A percentile compares a stretch with the other conserved stretches of the same genome.
These are phyloP conservation scores for Leishmania tarentolae DNA, from an alignment of 208 protist species.

Conservation along the genomic window DNA sequence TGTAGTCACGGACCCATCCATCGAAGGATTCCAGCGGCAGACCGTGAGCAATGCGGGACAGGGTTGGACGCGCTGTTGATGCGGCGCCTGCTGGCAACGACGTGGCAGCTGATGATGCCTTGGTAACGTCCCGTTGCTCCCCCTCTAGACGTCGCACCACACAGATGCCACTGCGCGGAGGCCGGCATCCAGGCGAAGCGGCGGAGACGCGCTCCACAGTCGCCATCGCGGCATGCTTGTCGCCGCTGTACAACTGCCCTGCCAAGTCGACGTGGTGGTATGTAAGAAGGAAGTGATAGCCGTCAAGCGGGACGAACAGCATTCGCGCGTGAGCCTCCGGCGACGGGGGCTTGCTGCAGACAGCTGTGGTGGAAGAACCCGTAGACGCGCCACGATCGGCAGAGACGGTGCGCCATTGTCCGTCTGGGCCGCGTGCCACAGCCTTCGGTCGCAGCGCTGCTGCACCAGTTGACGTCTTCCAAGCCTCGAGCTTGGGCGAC, in stretches of 20 bases:
- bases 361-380: not conserved
- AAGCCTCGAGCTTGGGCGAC: not conserved
- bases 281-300: conserved; percentile 30
- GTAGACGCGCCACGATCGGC: not conserved
- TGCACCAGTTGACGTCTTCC: not conserved
- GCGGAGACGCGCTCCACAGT: conserved; percentile 17
- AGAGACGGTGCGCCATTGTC: conserved; percentile 3
- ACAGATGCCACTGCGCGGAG: conserved; percentile 21
- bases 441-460: not conserved
- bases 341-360: not conserved
- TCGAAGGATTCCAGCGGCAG: conserved; percentile 36
- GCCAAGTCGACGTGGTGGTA: conserved; percentile 12
- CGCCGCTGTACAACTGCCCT: not conserved
- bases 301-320: conserved; percentile 24
- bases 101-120: not conserved
- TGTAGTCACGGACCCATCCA: conserved; percentile 51
- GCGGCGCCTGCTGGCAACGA: not conserved
- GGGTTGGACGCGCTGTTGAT: conserved; percentile 2
- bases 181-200: conserved; percentile 12
- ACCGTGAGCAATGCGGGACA: conserved; percentile 19
- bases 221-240: not conserved
- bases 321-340: not conserved
- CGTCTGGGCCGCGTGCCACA: conserved; percentile 8
- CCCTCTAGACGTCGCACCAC: conserved; percentile 31
- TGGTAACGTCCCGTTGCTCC: not conserved